A percentile compares a stretch with the other conserved stretches of the same genome.
Conservation (phyloP, 2,329 filamentous ascomycete genomes). For the Aspergillus sp. region DNA sequence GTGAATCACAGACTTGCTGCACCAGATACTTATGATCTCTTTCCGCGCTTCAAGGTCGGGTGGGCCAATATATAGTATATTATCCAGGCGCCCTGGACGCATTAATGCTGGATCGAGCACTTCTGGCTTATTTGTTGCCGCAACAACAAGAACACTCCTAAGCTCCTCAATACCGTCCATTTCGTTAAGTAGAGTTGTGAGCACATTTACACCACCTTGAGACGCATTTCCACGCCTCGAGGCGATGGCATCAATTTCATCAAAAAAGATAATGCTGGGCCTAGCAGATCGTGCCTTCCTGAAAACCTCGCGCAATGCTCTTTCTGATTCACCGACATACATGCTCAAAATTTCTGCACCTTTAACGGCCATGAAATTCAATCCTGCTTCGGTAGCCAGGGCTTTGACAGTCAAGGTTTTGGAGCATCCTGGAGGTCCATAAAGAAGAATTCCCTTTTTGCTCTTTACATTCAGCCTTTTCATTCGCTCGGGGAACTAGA, state of each 20-base stretch:
- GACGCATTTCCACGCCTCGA: conserved; percentile 54
- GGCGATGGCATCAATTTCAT: conserved; percentile 89
- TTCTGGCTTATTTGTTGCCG: conserved; percentile 88
- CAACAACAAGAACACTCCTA: conserved; percentile 80
- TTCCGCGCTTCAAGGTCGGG: conserved; percentile 71
- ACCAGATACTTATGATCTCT: conserved; percentile 72
- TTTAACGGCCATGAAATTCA: conserved; percentile 94
- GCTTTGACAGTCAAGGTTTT: conserved; percentile 93
- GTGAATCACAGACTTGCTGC: conserved; percentile 59
- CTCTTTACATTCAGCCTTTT: conserved; percentile 55
- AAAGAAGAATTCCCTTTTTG: conserved; percentile 81
- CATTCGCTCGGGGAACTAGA: conserved; percentile 52
- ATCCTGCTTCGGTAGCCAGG: conserved; percentile 81
- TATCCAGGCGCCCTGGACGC: conserved; percentile 81
- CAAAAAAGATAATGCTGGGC: conserved; percentile 94
- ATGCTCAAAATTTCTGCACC: conserved; percentile 91
- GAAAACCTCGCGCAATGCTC: conserved; percentile 81
- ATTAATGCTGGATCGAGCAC: conserved; percentile 82
- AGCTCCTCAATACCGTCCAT: conserved; percentile 93
- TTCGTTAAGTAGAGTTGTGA: conserved; percentile 87
- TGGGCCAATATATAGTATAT: conserved; percentile 80
- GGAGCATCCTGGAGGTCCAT: conserved; percentile 90
- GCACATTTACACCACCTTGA: conserved; percentile 68
- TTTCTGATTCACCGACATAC: conserved; percentile 95
- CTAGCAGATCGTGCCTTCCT: conserved; percentile 79